phyloP scores from a whole-genome alignment of 2,329 filamentous ascomycete genomes.

The Fusarium proliferatum region DNA sequence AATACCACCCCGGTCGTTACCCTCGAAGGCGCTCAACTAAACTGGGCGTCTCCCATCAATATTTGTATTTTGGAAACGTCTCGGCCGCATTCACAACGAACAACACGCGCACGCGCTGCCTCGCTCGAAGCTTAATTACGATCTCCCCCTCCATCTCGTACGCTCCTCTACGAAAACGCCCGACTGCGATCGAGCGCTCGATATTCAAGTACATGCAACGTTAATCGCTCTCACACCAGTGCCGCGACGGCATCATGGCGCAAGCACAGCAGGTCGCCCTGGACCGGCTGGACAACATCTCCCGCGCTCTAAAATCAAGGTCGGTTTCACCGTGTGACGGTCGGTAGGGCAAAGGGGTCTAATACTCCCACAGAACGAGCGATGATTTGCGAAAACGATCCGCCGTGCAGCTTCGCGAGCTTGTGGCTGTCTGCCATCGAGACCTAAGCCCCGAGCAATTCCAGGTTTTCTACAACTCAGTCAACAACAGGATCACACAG shows the following conservation, averaged over 20 bases:
- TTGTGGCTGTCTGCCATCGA: slow-evolving; percentile 66
- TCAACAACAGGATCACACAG: slow-evolving; percentile 67
- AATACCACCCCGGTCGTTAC: slow-evolving; percentile 29
- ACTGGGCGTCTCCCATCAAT: neutral
- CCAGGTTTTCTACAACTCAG: slow-evolving; percentile 64
- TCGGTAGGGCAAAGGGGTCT: slow-evolving; percentile 14
- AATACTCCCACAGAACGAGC: slow-evolving; percentile 44
- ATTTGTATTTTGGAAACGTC: neutral
- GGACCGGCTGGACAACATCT: slow-evolving; percentile 65
- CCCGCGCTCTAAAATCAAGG: slow-evolving; percentile 67
- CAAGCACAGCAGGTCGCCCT: slow-evolving; percentile 64
- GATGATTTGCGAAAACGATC: slow-evolving; percentile 66
- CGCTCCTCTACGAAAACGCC: neutral
- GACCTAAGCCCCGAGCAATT: slow-evolving; percentile 88
- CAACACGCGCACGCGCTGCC: slow-evolving; percentile 30
- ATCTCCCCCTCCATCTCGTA: slow-evolving; percentile 16
- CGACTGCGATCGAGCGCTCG: slow-evolving; percentile 10
- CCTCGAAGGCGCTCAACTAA: slow-evolving; percentile 24
- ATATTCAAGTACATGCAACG: slow-evolving; percentile 44
- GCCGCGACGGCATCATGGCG: slow-evolving; percentile 51
- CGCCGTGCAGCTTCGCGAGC: slow-evolving; percentile 64
- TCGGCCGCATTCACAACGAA: neutral
- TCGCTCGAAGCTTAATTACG: slow-evolving; percentile 20
- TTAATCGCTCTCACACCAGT: slow-evolving; percentile 39
- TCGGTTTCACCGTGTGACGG: slow-evolving; percentile 45